Conservation (phyloP, 306 rosid species). For the Prunus mongolica region DNA sequence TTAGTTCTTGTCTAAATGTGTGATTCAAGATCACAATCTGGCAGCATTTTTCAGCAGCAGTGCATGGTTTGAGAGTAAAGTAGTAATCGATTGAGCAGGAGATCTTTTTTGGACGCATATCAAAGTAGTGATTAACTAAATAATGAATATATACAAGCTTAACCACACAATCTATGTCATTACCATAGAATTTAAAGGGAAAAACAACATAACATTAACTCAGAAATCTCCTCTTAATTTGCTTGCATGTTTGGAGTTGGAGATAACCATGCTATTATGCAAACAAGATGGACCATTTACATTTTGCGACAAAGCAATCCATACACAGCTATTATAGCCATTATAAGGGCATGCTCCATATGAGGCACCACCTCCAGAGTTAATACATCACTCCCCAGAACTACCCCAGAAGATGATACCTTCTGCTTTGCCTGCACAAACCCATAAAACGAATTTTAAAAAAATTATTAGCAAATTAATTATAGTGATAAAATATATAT, state of each 20-base stretch:
- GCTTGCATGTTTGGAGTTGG: not conserved
- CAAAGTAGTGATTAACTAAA: too few relatives aligned
- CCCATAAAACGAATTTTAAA: not conserved
- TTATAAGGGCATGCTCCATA: conserved; percentile 55
- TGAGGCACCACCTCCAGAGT: conserved; percentile 44
- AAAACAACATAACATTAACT: not conserved
- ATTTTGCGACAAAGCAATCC: conserved; percentile 58
- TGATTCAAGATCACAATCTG: too few relatives aligned
- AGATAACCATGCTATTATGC: not conserved
- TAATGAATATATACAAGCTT: too few relatives aligned
- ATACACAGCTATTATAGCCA: conserved; percentile 59
- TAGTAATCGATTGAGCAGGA: too few relatives aligned
- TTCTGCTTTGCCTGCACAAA: conserved; percentile 68
- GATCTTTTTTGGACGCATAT: too few relatives aligned
- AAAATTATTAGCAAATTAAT: not conserved
- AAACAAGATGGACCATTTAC: conserved; percentile 18
- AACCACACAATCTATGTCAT: too few relatives aligned
- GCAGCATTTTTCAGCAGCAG: too few relatives aligned
- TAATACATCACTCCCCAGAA: conserved; percentile 65
- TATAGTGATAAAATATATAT: not conserved
- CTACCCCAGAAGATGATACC: conserved; percentile 41
- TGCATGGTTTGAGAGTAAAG: too few relatives aligned
- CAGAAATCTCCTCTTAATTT: not conserved
- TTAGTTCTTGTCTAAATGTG: too few relatives aligned
- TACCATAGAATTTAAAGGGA: too few relatives aligned